Base-by-base conservation (phyloP, 768 basidiomycete genomes). In the Podaxis carcinomalis region DNA sequence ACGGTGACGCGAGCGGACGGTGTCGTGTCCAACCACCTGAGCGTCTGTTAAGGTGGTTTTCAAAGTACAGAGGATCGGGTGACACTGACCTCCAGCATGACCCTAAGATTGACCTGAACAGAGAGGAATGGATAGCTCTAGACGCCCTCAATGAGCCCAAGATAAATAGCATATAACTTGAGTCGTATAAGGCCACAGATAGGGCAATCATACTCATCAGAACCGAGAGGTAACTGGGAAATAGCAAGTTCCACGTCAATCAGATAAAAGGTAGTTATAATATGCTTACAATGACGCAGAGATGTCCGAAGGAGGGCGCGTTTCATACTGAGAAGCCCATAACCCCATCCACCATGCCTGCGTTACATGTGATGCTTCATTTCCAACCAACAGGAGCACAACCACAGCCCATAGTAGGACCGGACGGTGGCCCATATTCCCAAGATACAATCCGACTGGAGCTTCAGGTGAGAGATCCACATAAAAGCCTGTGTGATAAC, bases 91-190 rank as follows among this genome's bases (percentile, higher is more conserved):
- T 77, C 36, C 86, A 66, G 2, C 84, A 85, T 4, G 84, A 82
- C 0, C 84, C 80, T 13, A 87, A 68, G 0, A 87, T 68, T 6
- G 83, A 75, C 28, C 75, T 66, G 14, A 86, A 62, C 1, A 87
- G 75, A 55, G 74, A 69, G 21, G 66, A 64, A 66, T 86, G 85
- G 10, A 87, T 80, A 10, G 61, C 68, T 56, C 74, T 72, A 4
- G 83, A 83, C 1, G 84, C 84, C 56, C 80, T 71, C 50, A 84
- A 62, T 7, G 55, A 44, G 14, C 42, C 55, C 10, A 21, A 56
- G 25, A 46, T 21, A 19, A 56, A 46, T 46, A 56, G 19, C 40
- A 46, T 42, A 21, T 23, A 56, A n/a, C 47, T 46, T 10, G 27
- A 23, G 46, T 61, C 64, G 16, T 13, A 44, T 40, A 44, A 47